A percentile compares a stretch with the other conserved stretches of the same genome.
These are phyloP conservation scores for Xylaria sp. DNA, from an alignment of 2,329 filamentous ascomycete species.

Conservation along the genomic window DNA sequence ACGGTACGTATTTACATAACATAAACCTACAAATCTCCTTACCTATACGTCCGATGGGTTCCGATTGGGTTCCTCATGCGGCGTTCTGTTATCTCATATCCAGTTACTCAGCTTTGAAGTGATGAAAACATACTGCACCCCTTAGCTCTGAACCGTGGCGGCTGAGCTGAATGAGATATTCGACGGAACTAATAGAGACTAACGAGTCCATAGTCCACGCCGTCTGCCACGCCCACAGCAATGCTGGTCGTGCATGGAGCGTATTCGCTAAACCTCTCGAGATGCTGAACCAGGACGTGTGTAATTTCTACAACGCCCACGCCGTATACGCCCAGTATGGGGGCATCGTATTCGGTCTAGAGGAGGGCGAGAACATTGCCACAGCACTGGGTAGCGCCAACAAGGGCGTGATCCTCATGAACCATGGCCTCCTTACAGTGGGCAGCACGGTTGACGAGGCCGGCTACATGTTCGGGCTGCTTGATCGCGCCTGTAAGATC, in stretches of 20 bases:
- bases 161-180: neutral
- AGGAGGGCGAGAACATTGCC: constrained; percentile 74
- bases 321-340: constrained; percentile 69
- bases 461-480: constrained; percentile 71
- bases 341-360: constrained; percentile 64
- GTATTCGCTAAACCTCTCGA: constrained; percentile 72
- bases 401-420: constrained; percentile 67
- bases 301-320: constrained; percentile 72
- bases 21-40: neutral
- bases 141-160: neutral
- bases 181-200: neutral
- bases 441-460: constrained; percentile 79
- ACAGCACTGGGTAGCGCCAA: constrained; percentile 66
- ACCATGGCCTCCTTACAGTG: constrained; percentile 78
- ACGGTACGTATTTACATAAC: constrained; percentile 24
- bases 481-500: constrained; percentile 75
- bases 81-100: neutral
- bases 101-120: neutral
- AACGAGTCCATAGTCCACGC: constrained; percentile 62
- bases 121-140: neutral
- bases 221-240: constrained; percentile 75
- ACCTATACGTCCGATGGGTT: neutral
- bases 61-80: constrained; percentile 9
- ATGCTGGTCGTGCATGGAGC: constrained; percentile 73
- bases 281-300: constrained; percentile 76